These are phyloP conservation scores for Paulownia fortunei DNA, from an alignment of 257 asterid genomes.

Conservation along the genomic window DNA sequence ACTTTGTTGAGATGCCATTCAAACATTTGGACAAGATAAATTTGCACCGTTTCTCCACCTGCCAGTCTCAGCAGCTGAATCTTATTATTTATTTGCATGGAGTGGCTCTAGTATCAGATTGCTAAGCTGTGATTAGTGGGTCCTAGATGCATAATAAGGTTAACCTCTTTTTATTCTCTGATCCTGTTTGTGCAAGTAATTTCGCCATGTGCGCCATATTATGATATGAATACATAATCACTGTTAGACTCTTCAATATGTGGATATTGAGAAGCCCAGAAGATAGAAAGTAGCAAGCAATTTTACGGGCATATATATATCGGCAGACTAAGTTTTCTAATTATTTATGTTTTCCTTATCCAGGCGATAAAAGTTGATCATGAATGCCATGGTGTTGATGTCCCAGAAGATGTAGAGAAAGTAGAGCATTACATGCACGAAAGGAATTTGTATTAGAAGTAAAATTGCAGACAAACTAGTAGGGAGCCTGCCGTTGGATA, in stretches of 20 bases:
- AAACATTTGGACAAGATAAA: neutral
- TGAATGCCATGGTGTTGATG: slow-evolving; percentile 77
- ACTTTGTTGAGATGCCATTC: neutral
- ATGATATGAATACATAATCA: neutral
- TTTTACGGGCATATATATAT: neutral
- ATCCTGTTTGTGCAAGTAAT: neutral
- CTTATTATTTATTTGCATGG: neutral
- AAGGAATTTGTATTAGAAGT: slow-evolving; percentile 53
- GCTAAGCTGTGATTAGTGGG: neutral
- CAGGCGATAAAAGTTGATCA: slow-evolving; percentile 73
- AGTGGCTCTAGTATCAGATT: neutral
- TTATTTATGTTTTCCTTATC: no score
- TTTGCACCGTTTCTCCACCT: neutral
- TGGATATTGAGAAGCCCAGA: neutral
- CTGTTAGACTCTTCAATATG: neutral
- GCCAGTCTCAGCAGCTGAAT: slow-evolving; percentile 10
- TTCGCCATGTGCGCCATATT: neutral
- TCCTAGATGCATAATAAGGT: neutral
- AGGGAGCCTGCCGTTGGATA: neutral
- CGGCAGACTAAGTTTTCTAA: neutral
- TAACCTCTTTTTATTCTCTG: neutral
- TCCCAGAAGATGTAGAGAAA: slow-evolving; percentile 69
- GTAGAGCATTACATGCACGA: slow-evolving; percentile 64
- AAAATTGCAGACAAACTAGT: neutral
- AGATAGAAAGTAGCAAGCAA: neutral